These are phyloP conservation scores for Mallotus repandus DNA, from an alignment of 441 rosid genomes.

Conservation along the genomic window DNA sequence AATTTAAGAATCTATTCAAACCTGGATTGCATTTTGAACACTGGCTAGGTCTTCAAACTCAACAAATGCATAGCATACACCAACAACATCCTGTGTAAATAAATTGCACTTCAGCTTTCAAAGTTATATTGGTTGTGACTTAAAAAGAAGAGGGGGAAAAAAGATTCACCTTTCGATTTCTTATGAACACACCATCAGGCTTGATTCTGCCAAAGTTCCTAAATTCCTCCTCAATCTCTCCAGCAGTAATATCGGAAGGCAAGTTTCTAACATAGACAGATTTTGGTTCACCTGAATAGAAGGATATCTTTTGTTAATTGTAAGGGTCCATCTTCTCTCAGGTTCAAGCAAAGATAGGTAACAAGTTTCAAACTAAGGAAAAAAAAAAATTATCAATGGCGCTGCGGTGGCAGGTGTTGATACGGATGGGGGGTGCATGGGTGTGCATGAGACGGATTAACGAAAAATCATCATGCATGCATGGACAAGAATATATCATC, in stretches of 20 bases:
- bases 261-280: conserved; percentile 75
- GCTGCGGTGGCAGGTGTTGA: too few species aligned
- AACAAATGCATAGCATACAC: conserved; percentile 74
- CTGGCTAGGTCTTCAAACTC: conserved; percentile 63
- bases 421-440: too few species aligned
- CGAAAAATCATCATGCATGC: background rate
- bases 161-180: conserved; percentile 59
- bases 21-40: conserved; percentile 63
- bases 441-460: background rate
- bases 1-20: conserved; percentile 21
- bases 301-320: conserved; percentile 5
- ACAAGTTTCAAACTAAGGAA: background rate
- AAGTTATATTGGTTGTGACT: background rate
- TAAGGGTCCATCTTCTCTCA: conserved; percentile 10
- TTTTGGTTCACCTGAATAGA: conserved; percentile 58
- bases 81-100: conserved; percentile 64
- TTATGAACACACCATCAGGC: conserved; percentile 65
- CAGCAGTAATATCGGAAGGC: conserved; percentile 53
- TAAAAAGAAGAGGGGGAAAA: background rate
- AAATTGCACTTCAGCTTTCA: conserved; percentile 25
- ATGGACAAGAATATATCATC: background rate
- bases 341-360: background rate
- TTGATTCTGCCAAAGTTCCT: conserved; percentile 56
- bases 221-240: conserved; percentile 68
- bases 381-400: background rate